Conservation (phyloP, 164 flowering plant genomes). For the Piper longum region DNA sequence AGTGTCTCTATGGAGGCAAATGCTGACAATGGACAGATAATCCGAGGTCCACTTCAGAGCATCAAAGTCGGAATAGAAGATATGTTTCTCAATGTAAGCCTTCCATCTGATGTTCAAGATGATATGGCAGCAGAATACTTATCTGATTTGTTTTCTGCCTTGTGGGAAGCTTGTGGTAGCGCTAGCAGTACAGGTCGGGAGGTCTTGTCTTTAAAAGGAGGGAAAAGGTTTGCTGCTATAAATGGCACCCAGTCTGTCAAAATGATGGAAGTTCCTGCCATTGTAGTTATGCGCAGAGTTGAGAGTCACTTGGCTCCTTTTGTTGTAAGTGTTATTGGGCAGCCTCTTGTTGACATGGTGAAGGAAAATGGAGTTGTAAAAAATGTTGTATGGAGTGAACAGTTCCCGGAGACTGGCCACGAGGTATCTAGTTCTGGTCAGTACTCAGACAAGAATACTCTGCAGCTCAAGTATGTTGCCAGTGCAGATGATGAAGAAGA, state of each 20-base stretch:
- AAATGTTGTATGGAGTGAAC: constrained; percentile 46
- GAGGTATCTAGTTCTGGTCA: constrained; percentile 10
- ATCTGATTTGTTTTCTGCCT: constrained; percentile 47
- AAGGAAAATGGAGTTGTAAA: constrained; percentile 43
- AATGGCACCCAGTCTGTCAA: constrained; percentile 82
- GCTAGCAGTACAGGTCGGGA: constrained; percentile 68
- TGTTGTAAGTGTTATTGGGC: constrained; percentile 74
- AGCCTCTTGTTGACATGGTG: constrained; percentile 36
- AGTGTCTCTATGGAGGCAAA: constrained; percentile 68
- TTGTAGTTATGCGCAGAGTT: constrained; percentile 34
- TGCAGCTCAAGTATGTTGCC: constrained; percentile 45
- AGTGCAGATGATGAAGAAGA: constrained; percentile 35
- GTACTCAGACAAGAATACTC: constrained; percentile 25
- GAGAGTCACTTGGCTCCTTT: constrained; percentile 59
- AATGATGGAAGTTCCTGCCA: constrained; percentile 61
- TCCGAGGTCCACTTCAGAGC: constrained; percentile 53
- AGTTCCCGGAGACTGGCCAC: constrained; percentile 13
- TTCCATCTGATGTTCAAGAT: constrained; percentile 41
- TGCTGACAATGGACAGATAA: constrained; percentile 65
- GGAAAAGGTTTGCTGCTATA: constrained; percentile 72
- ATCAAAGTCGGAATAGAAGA: constrained; percentile 82
- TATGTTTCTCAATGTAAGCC: constrained; percentile 62
- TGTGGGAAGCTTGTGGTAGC: constrained; percentile 80
- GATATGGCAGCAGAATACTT: constrained; percentile 41
- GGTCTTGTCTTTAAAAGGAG: constrained; percentile 61